Percentiles rank a stretch among this genome's conserved stretches.
phyloP scores from a whole-genome alignment of 305 asterid species.

The Solanum hybrid region DNA sequence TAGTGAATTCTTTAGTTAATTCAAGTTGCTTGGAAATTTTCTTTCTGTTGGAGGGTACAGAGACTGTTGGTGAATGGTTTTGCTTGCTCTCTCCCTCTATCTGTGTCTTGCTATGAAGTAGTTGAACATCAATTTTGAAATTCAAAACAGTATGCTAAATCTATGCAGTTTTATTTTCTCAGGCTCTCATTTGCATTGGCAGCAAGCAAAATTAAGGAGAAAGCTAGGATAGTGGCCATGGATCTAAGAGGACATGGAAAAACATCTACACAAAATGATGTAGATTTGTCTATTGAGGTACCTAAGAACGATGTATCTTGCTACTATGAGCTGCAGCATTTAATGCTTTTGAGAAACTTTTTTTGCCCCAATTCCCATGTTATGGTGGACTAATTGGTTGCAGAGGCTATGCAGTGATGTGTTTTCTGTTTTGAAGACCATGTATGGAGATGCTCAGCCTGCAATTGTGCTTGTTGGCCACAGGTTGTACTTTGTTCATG shows the following conservation, averaged over 20 bases:
- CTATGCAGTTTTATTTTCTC: constrained; percentile 8
- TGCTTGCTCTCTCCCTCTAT: background rate
- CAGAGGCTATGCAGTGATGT: constrained; percentile 83
- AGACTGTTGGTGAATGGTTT: background rate
- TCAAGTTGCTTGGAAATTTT: background rate
- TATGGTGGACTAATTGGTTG: constrained; percentile 16
- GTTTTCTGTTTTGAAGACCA: constrained; percentile 67
- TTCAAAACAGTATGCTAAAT: background rate
- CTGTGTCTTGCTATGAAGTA: background rate
- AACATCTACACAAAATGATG: constrained; percentile 68
- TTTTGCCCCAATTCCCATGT: constrained; percentile 3
- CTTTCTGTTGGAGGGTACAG: constrained; percentile 2
- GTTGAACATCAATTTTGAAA: background rate
- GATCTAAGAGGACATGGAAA: constrained; percentile 98
- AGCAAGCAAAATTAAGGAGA: constrained; percentile 73
- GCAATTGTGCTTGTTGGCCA: constrained; percentile 93
- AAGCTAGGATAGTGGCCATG: constrained; percentile 70
- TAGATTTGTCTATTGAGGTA: constrained; percentile 85
- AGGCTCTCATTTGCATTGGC: constrained; percentile 88
- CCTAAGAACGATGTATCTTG: background rate
- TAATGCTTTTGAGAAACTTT: background rate
- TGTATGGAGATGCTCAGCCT: constrained; percentile 88
- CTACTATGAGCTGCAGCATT: background rate
- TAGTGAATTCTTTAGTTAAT: background rate
- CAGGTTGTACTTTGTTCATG: constrained; percentile 46